phyloP scores from a whole-genome alignment of 176 grass and related monocot species.

The Eleusine coracana region DNA sequence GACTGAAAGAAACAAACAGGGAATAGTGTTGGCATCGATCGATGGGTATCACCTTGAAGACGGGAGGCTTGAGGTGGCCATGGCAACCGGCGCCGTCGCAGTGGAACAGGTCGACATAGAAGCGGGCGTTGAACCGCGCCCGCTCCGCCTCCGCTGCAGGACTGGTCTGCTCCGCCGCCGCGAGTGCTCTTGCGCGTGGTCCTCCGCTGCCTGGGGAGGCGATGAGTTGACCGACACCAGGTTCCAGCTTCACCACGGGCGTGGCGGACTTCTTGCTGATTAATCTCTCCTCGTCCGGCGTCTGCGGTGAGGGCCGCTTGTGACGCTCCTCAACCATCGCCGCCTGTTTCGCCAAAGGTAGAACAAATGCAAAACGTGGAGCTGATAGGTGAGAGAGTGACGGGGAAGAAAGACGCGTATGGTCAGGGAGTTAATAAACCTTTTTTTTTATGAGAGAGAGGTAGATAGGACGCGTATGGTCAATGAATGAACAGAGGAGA shows the following conservation, averaged over 20 bases:
- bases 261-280: not conserved
- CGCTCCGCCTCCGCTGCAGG: not conserved
- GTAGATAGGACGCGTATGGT: too few species aligned
- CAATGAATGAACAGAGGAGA: too few species aligned
- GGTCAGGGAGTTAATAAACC: too few species aligned
- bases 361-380: not conserved
- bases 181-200: not conserved
- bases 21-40: too few species aligned
- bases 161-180: not conserved
- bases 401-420: too few species aligned
- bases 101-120: not conserved
- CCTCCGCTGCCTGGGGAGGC: not conserved
- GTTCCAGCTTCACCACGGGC: not conserved
- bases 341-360: not conserved
- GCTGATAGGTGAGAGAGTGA: too few species aligned
- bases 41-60: conserved; percentile 3
- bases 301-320: not conserved
- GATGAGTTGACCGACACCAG: not conserved
- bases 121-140: not conserved
- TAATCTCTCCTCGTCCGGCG: not conserved
- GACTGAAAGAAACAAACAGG: too few species aligned
- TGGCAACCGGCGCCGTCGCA: conserved; percentile 17
- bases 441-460: too few species aligned
- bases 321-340: not conserved
- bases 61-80: conserved; percentile 20